A percentile compares a stretch with the other conserved stretches of the same genome.
phyloP scores from a whole-genome alignment of 179 eudicot species.

The Pouteria campechiana region DNA sequence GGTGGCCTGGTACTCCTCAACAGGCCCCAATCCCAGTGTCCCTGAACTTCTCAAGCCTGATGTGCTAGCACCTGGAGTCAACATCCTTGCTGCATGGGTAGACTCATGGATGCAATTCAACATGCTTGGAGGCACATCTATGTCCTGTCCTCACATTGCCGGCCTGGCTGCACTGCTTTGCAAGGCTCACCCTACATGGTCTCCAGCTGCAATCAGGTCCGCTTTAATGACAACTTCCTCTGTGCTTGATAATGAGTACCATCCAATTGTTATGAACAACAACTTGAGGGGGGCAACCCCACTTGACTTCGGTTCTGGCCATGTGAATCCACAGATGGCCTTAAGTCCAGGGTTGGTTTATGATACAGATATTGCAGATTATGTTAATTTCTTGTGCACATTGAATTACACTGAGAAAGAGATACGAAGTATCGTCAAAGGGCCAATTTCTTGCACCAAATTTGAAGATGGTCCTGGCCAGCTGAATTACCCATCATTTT shows the following conservation, averaged over 20 bases:
- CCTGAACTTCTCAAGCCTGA: conserved; percentile 87
- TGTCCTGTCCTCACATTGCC: conserved; percentile 96
- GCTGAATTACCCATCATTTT: conserved; percentile 89
- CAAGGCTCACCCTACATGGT: conserved; percentile 92
- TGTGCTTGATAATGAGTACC: conserved; percentile 53
- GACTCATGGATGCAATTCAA: conserved; percentile 68
- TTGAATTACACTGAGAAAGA: conserved; percentile 39
- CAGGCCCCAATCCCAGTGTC: conserved; percentile 77
- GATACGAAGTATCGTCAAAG: conserved; percentile 37
- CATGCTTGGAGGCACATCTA: conserved; percentile 86
- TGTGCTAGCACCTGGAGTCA: conserved; percentile 90
- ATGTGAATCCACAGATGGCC: conserved; percentile 80
- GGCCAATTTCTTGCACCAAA: conserved; percentile 42
- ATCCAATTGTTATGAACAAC: conserved; percentile 62
- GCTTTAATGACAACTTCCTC: conserved; percentile 95
- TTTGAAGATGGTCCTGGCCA: conserved; percentile 57
- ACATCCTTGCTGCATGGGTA: conserved; percentile 88
- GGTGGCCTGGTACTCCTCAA: conserved; percentile 83
- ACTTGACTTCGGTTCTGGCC: conserved; percentile 75
- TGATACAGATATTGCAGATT: conserved; percentile 47
- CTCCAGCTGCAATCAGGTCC: conserved; percentile 83
- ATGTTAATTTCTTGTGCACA: conserved; percentile 64
- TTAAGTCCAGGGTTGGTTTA: conserved; percentile 79
- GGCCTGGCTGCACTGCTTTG: conserved; percentile 83
- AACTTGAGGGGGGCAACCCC: conserved; percentile 47